Evolutionary conservation across 2,329 filamentous ascomycete species (phyloP).

Genomic region (Lasiodiplodia sp.): DNA sequence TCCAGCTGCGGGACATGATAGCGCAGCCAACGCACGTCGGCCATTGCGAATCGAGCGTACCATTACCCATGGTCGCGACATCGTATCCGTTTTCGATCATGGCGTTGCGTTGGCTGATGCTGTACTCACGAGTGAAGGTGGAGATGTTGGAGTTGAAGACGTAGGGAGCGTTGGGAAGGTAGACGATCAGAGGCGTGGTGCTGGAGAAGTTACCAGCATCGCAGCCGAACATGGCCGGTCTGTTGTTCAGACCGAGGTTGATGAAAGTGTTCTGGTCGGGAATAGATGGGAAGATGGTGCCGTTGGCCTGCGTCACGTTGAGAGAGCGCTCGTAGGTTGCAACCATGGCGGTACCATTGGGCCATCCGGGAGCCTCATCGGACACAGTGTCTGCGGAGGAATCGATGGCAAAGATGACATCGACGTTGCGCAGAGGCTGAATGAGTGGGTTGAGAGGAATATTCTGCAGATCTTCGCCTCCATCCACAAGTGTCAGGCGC

Average conservation of each 20-base stretch:
- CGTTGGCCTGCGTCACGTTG: constrained; percentile 65
- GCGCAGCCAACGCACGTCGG: constrained; percentile 87
- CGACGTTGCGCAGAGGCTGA: constrained; percentile 73
- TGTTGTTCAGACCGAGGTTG: constrained; percentile 75
- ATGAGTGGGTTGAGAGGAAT: constrained; percentile 80
- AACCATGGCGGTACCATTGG: constrained; percentile 77
- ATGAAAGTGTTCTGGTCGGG: constrained; percentile 80
- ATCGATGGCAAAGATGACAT: constrained; percentile 83
- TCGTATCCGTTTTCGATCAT: constrained; percentile 90
- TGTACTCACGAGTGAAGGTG: constrained; percentile 75
- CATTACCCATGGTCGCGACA: constrained; percentile 82
- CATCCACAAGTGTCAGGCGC: constrained; percentile 76
- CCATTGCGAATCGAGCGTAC: constrained; percentile 77
- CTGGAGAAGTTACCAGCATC: constrained; percentile 68
- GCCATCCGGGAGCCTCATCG: constrained; percentile 63
- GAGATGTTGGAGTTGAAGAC: constrained; percentile 77
- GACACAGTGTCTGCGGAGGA: constrained; percentile 73
- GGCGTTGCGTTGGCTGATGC: constrained; percentile 70
- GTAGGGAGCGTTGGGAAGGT: constrained; percentile 87
- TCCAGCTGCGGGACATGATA: constrained; percentile 77
- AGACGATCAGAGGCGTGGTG: constrained; percentile 76
- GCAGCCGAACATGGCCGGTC: constrained; percentile 84
- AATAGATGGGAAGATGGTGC: constrained; percentile 73
- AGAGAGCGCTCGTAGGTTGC: constrained; percentile 75
- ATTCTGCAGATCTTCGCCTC: constrained; percentile 79